Evolutionary conservation across 306 rosid genomes (phyloP).

Genomic region (Begonia masoniana): DNA sequence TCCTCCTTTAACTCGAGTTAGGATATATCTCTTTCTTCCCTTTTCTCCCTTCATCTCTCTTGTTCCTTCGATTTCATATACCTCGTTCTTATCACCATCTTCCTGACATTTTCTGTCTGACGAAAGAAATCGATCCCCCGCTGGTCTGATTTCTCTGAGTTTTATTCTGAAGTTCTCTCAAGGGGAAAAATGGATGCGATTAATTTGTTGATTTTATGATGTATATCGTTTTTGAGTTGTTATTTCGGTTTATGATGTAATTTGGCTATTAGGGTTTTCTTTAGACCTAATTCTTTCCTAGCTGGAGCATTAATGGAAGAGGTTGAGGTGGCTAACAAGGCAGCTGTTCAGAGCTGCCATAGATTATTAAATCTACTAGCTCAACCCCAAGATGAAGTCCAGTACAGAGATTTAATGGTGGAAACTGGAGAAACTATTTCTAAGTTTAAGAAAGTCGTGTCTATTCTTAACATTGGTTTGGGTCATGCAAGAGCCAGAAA

Average conservation of each 20-base stretch:
- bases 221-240: not conserved
- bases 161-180: too few species aligned
- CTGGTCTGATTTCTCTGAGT: too few species aligned
- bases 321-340: not conserved
- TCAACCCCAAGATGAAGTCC: not conserved
- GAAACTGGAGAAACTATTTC: slow-evolving; percentile 81
- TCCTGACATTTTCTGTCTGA: not conserved
- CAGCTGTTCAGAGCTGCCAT: not conserved
- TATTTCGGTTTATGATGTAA: too few species aligned
- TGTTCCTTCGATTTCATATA: not conserved
- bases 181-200: too few species aligned
- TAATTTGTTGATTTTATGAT: not conserved
- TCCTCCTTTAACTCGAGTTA: not conserved
- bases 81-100: not conserved
- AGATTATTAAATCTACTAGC: not conserved
- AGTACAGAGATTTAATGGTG: slow-evolving; percentile 4
- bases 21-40: not conserved
- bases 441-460: slow-evolving; percentile 80
- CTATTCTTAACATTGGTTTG: slow-evolving; percentile 53
- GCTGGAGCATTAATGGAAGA: not conserved
- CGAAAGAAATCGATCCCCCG: not conserved
- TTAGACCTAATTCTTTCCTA: not conserved
- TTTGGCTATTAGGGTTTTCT: not conserved
- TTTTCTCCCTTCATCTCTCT: not conserved
- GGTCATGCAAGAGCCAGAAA: slow-evolving; percentile 89